Base-by-base conservation (phyloP, 75 land plant genomes). In the Azolla pinnata region DNA sequence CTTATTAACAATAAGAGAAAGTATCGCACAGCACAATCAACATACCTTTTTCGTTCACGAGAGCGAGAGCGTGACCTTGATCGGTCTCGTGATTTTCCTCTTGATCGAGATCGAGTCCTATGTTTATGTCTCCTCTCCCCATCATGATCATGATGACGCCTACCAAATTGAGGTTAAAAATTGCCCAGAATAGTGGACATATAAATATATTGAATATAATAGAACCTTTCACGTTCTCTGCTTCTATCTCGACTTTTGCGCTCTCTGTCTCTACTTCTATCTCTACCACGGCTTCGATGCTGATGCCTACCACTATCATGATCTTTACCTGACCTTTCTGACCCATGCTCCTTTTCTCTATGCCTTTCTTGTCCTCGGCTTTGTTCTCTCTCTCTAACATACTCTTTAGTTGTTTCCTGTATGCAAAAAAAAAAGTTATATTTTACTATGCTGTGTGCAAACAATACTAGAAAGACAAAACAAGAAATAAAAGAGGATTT, bases 51-150 rank as follows among this genome's bases (percentile, higher is more conserved):
- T 17, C 70, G 64, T n/a, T 67, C 70, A 17, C 74, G 75, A 56
- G 80, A 74, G 18, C 63, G 76, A 34, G 88, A 83, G 16, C 71
- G 86, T 28, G 80, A 79, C 69, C 75, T 71, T 31, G 89, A 73
- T 45, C 81, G 81, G 61, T 77, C 80, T 20, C 78, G 72, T 59
- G 84, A 85, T 65, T 63, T 88, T 62, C 76, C 74, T 57, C 44
- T 69, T 44, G 93, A 90, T 0, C 58, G 75, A 44, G 97, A 92
- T 8, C 85, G 71, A 25, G 92, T 83, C 47, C 85, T 66, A 29
- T 74, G 88, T 20, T 77, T 80, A 58, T 76, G 90, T 49, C 95
- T 73, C 20, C 79, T 73, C 17, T 46, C 49, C 12, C 49, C 21
- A 44, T 85, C 95, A 34, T 86, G 69, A 46, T 46, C 49, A 46